Conservation (phyloP, 345 rosid genomes). For the Citrus trifoliata region DNA sequence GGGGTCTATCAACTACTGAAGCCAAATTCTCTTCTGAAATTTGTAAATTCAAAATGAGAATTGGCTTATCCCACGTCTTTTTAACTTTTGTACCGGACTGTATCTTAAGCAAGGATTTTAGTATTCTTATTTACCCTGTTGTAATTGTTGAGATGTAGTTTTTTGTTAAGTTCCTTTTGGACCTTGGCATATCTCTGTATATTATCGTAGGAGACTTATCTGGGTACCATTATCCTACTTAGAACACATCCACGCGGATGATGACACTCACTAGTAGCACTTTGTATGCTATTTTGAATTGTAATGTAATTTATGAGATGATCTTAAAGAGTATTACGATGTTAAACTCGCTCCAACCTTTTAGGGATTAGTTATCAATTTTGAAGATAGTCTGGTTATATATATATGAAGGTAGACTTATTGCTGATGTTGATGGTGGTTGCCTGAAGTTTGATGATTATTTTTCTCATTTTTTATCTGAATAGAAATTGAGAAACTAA, state of each 20-base stretch:
- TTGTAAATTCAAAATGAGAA: neutral
- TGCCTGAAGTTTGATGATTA: no score
- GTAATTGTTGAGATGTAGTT: conserved; percentile 4
- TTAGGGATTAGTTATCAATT: neutral
- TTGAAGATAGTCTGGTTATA: neutral
- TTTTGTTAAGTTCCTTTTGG: neutral
- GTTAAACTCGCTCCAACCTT: neutral
- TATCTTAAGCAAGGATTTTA: conserved; percentile 1
- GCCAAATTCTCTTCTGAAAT: neutral
- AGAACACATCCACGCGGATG: neutral
- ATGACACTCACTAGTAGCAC: neutral
- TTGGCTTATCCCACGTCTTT: neutral
- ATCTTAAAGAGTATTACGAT: neutral
- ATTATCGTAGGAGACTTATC: conserved; percentile 7
- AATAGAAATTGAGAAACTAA: no score
- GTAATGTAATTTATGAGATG: neutral
- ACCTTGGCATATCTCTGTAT: conserved; percentile 8
- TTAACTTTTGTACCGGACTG: neutral
- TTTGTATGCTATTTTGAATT: conserved; percentile 3
- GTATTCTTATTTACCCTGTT: conserved; percentile 1
- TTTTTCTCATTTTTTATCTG: no score
- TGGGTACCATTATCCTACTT: neutral
- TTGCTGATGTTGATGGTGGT: no score
- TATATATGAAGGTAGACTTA: no score
- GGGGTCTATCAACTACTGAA: conserved; percentile 16